Conservation (phyloP, 805 yeast species). For the Starmerella ratchasimensis region DNA sequence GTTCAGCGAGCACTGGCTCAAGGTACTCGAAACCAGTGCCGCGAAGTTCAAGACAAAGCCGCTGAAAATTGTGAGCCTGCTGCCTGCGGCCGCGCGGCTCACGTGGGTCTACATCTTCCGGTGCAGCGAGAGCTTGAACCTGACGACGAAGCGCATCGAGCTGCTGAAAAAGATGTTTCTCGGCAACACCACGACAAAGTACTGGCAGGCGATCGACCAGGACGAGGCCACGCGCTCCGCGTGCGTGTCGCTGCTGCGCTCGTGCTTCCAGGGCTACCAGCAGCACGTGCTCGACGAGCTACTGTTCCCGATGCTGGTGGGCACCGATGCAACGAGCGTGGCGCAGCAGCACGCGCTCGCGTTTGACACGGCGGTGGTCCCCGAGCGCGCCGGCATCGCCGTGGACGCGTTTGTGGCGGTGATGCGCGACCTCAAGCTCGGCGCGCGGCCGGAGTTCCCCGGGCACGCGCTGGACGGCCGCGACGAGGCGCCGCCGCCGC, state of each 20-base stretch:
- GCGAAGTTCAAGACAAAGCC: conserved; percentile 51
- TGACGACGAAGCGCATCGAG: conserved; percentile 69
- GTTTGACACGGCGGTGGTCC: conserved; percentile 43
- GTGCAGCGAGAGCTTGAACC: conserved; percentile 76
- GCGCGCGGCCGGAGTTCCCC: conserved; percentile 58
- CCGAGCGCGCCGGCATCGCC: conserved; percentile 59
- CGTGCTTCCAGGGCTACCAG: conserved; percentile 64
- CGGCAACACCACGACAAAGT: conserved; percentile 40
- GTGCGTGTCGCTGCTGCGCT: conserved; percentile 57
- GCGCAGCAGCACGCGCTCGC: conserved; percentile 24
- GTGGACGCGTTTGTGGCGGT: conserved; percentile 60
- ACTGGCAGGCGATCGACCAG: conserved; percentile 40
- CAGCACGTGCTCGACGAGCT: conserved; percentile 70
- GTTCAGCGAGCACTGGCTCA: conserved; percentile 60
- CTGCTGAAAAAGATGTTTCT: conserved; percentile 44
- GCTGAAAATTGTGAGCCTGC: conserved; percentile 34
- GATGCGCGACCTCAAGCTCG: conserved; percentile 43
- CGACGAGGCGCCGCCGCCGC: neutral
- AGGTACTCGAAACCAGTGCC: conserved; percentile 48
- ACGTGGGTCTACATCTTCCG: conserved; percentile 84
- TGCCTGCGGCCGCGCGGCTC: conserved; percentile 56
- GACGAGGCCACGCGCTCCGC: conserved; percentile 36
- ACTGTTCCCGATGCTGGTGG: conserved; percentile 47
- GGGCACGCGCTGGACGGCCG: conserved; percentile 20
- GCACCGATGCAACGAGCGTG: conserved; percentile 18